Evolutionary conservation across 306 rosid genomes (phyloP), one percentile per base, ranked within the genome.

Genomic region (Corylus avellana): DNA sequence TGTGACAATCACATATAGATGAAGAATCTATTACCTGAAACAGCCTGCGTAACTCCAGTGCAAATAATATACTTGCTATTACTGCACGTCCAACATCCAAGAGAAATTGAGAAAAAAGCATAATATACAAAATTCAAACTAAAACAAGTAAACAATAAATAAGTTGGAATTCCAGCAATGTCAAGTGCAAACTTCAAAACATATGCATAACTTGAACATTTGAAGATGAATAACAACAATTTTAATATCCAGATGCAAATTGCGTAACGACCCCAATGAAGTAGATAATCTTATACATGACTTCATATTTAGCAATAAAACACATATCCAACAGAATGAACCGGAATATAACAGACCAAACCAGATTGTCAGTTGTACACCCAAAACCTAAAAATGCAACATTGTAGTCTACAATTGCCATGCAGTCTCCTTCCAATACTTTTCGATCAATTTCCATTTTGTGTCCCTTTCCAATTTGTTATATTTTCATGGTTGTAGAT

Each of bases 1-100:
- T 53, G 44, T 17, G 74, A 79, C 64, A 42, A 48, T 14, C 20
- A 73, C 12, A 18, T 63, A 58, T 32, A 73, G 70, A 69, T 10
- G 68, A 82, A 18, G 17, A 80, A 57, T 46, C 46, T 55, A 88
- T 85, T 84, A 93, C 99, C 94, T 80, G 92, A 80, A 80, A 80
- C 67, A 90, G 25, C 67, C 79, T 29, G 81, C 72, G 44, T 48
- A 83, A 37, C 85, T 93, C 93, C 85, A 90, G 89, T 75, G 90
- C 85, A 76, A 89, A 91, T 83, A 95, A 51, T 81, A 90, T 79
- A 80, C 81, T 74, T 73, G 96, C 88, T 72, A 95, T 88, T 20
- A 86, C 99, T 95, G 97, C 88, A 87, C 66, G 73, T 62, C 50
- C 79, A 87, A 66, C 66, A 78, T 62, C 75, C 48, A 69, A 76